phyloP scores from a whole-genome alignment of 768 basidiomycete species.

The Amyloporia xantha region DNA sequence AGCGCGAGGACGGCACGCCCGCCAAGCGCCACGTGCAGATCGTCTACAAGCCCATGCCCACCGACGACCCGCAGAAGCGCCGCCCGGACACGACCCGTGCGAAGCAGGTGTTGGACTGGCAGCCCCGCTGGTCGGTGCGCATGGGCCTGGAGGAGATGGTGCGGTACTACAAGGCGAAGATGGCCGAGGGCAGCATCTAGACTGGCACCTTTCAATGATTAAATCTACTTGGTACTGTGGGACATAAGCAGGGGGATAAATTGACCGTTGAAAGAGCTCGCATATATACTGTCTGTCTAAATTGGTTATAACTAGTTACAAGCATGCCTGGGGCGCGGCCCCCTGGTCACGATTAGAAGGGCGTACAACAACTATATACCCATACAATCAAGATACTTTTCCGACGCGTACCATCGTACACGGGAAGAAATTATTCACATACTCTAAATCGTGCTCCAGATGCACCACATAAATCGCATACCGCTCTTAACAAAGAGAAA shows the following conservation, averaged over 20 bases:
- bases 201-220: too few relatives aligned
- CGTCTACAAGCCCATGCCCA: slow-evolving; percentile 75
- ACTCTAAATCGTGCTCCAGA: too few relatives aligned
- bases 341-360: not conserved
- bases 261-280: not conserved
- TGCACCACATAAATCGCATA: too few relatives aligned
- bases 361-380: slow-evolving; percentile 1
- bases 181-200: slow-evolving; percentile 75
- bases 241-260: not conserved
- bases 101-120: slow-evolving; percentile 78
- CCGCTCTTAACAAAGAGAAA: too few relatives aligned
- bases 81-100: slow-evolving; percentile 91
- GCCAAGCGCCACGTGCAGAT: slow-evolving; percentile 51
- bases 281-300: not conserved
- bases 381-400: not conserved
- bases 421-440: too few relatives aligned
- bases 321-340: not conserved
- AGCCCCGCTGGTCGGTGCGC: slow-evolving; percentile 87
- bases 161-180: slow-evolving; percentile 85
- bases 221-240: not conserved
- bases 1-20: slow-evolving; percentile 68
- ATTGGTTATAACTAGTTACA: not conserved
- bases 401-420: not conserved
- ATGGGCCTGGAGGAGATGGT: slow-evolving; percentile 97
- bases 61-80: slow-evolving; percentile 92